Evolutionary conservation across 257 asterid species (phyloP).

Genomic region (Nemophila menziesii): DNA sequence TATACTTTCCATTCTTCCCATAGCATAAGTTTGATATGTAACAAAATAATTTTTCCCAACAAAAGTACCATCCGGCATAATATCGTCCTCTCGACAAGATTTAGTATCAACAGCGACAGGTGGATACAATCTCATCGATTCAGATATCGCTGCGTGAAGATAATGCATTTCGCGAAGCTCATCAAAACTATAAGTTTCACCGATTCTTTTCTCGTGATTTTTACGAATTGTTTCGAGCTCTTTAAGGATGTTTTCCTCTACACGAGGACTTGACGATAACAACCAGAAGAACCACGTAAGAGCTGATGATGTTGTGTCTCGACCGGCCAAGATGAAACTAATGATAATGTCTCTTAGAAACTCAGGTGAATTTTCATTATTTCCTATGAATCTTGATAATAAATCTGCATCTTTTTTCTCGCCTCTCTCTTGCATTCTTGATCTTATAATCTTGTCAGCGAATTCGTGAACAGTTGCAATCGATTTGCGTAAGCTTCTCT

Average conservation of each 20-base stretch:
- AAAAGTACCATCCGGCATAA: conserved; percentile 73
- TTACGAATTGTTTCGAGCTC: conserved; percentile 31
- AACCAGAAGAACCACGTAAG: conserved; percentile 86
- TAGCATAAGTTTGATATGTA: conserved; percentile 47
- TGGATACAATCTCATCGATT: conserved; percentile 77
- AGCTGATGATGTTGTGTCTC: conserved; percentile 85
- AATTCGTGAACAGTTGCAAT: conserved; percentile 50
- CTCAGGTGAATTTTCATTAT: conserved; percentile 33
- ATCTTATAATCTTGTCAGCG: conserved; percentile 52
- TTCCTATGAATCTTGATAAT: conserved; percentile 52
- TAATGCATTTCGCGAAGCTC: conserved; percentile 79
- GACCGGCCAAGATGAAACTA: conserved; percentile 81
- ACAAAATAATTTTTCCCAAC: conserved; percentile 58
- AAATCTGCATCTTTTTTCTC: conserved; percentile 51
- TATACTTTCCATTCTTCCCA: conserved; percentile 78
- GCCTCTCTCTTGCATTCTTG: conserved; percentile 35
- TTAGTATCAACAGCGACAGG: conserved; percentile 74
- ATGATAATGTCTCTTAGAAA: conserved; percentile 69
- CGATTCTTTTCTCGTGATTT: conserved; percentile 14
- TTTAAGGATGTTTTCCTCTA: conserved; percentile 34
- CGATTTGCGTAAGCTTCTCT: conserved; percentile 35
- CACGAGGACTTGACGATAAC: conserved; percentile 35
- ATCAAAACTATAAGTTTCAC: conserved; percentile 37
- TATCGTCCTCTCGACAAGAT: conserved; percentile 39
- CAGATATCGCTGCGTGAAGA: conserved; percentile 75